phyloP scores from a whole-genome alignment of 164 flowering plant species.

The Protea cynaroides region DNA sequence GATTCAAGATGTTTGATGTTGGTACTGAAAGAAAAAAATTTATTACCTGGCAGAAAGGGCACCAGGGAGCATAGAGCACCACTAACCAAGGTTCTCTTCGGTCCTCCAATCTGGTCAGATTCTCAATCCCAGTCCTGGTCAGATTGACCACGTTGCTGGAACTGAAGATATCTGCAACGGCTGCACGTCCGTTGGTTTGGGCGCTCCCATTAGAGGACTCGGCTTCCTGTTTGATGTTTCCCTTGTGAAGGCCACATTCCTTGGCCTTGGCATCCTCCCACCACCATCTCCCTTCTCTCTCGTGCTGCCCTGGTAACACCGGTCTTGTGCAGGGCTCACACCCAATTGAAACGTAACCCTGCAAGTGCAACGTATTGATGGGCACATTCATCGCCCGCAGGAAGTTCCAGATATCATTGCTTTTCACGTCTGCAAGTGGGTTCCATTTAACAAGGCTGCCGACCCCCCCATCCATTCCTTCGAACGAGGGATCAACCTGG shows the following conservation, averaged over 20 bases:
- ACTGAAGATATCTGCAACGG: conserved; percentile 50
- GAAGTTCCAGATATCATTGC: conserved; percentile 74
- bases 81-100: conserved; percentile 81
- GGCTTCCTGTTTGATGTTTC: conserved; percentile 51
- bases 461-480: conserved; percentile 76
- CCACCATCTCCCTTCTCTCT: conserved; percentile 99
- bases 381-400: conserved; percentile 84
- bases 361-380: conserved; percentile 68
- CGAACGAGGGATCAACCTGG: conserved; percentile 84
- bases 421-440: conserved; percentile 75
- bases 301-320: conserved; percentile 90
- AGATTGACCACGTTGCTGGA: conserved; percentile 44
- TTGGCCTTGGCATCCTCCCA: conserved; percentile 99
- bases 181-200: conserved; percentile 61
- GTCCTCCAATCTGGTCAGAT: conserved; percentile 52
- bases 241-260: conserved; percentile 98
- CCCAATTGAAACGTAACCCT: conserved; percentile 86
- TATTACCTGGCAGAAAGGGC: conserved; percentile 85
- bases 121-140: conserved; percentile 74
- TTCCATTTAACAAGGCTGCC: conserved; percentile 97
- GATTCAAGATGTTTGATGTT: too few species aligned
- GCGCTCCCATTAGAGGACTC: conserved; percentile 26
- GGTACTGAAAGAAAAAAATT: too few species aligned
- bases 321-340: conserved; percentile 99
- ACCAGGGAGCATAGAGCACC: conserved; percentile 96